Evolutionary conservation across 805 yeast species (phyloP).

Genomic region (Martiniozyma abietophila): DNA sequence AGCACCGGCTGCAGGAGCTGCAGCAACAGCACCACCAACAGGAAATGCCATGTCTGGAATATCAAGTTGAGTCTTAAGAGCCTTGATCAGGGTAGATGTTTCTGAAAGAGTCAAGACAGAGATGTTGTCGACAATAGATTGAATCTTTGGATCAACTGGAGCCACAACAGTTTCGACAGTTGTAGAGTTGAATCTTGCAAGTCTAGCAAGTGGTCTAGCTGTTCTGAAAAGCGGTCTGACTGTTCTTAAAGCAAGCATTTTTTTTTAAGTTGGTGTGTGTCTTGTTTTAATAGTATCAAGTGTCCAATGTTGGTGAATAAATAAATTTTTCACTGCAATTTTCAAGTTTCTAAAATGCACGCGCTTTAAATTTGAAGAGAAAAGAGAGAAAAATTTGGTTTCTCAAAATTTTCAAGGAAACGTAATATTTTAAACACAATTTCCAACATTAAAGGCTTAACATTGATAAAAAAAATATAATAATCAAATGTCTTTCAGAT

Average conservation of each 20-base stretch:
- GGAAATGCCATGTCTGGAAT: slow-evolving; percentile 91
- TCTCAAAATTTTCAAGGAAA: neutral
- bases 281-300: neutral
- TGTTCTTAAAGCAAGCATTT: slow-evolving; percentile 11
- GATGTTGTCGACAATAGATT: slow-evolving; percentile 82
- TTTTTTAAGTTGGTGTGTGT: neutral
- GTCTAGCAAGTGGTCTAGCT: slow-evolving; percentile 1
- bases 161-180: slow-evolving; percentile 24
- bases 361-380: neutral
- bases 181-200: slow-evolving; percentile 41
- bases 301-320: too few relatives aligned
- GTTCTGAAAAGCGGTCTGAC: slow-evolving; percentile 7
- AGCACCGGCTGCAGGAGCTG: slow-evolving; percentile 54
- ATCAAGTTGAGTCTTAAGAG: slow-evolving; percentile 72
- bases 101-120: slow-evolving; percentile 86
- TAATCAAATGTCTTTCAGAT: slow-evolving; percentile 58
- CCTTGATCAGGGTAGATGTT: slow-evolving; percentile 78
- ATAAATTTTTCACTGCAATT: too few relatives aligned
- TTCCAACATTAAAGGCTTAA: neutral
- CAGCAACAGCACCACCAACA: slow-evolving; percentile 50
- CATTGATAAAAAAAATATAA: too few relatives aligned
- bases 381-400: neutral
- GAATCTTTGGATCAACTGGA: slow-evolving; percentile 80
- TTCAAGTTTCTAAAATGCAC: neutral
- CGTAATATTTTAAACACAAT: neutral